phyloP scores from a whole-genome alignment of 2,329 filamentous ascomycete species.

The Rhynchosporium agropyri region DNA sequence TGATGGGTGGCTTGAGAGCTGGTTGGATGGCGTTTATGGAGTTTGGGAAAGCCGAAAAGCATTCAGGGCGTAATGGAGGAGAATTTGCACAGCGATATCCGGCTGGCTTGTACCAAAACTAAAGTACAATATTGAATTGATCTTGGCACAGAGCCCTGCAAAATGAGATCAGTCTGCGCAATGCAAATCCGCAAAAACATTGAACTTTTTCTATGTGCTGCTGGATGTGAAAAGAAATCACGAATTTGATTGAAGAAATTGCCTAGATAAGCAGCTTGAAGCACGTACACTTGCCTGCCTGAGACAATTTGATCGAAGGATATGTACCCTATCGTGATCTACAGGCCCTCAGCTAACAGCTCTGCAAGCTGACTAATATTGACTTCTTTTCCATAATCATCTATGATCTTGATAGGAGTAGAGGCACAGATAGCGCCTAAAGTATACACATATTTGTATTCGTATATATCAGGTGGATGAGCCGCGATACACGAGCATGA shows the following conservation, averaged over 20 bases:
- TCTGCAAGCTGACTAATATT: constrained; percentile 53
- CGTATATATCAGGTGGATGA: constrained; percentile 58
- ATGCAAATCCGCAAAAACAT: neutral
- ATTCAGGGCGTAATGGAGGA: constrained; percentile 31
- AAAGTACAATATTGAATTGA: neutral
- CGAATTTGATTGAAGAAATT: no score
- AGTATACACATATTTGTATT: constrained; percentile 58
- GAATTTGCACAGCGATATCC: constrained; percentile 27
- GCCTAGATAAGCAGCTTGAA: no score
- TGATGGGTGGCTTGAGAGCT: neutral
- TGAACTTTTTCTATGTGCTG: neutral
- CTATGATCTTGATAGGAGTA: constrained; percentile 62
- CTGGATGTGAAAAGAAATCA: no score
- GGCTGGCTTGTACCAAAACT: constrained; percentile 26
- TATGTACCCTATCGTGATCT: constrained; percentile 67
- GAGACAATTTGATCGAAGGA: no score
- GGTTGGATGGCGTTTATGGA: constrained; percentile 25
- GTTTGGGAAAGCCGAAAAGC: constrained; percentile 18
- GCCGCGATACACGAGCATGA: constrained; percentile 64
- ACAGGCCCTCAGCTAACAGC: constrained; percentile 72
- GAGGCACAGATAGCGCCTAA: constrained; percentile 60
- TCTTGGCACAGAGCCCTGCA: constrained; percentile 1
- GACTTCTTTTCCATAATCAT: constrained; percentile 57
- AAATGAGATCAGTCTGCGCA: neutral
- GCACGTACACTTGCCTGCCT: no score